Evolutionary conservation across 2,329 filamentous ascomycete species (phyloP), one percentile per base, ranked within the genome.

Genomic region (Microcyclosporella mali): DNA sequence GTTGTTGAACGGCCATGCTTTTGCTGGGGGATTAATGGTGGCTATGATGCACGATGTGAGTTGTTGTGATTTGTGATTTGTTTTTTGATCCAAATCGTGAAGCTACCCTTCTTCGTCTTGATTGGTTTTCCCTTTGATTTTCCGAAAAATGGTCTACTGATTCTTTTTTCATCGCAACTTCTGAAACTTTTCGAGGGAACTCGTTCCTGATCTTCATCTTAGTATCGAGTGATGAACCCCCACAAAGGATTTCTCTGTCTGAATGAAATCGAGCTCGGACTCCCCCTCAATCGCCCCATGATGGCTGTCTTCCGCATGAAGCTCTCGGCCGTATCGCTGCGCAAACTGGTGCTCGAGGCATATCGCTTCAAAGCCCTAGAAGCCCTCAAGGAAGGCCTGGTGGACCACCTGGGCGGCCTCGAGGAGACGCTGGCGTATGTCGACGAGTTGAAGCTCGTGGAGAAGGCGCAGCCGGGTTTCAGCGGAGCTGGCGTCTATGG

Each of bases 221-320:
- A 56, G 67, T 92, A 92, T 69, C 78, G 87, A 19, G 73, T 92
- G 53, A 84, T 86, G 69, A 84, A 84, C 58, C 76, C 82, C 0
- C 59, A 72, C 1, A 72, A 75, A 15, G 87, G 86, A n/a, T 89
- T 79, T 65, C 64, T 85, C 30, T 90, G 86, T 65, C 69, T 92
- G 53, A 90, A 90, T 64, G 86, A 92, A 68, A 72, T 92, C 11
- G 81, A 88, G 52, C 84, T 92, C 49, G 85, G 86, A 39, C 82
- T 82, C 1, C 78, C 82, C n/a, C 74, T 92, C 28, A 77, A 81
- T 52, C 74, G 85, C 2, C 73, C 84, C 46, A 88, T 94, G 84
- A 77, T 76, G 41, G 71, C 73, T 37, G 77, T 92, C 50, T 90
- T 92, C 69, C 74, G 84, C 11, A 69, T 81, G 54, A 92, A 90